These are phyloP conservation scores for Rhizopogon hawkerae DNA, from an alignment of 1,284 basidiomycete genomes.

Conservation along the genomic window DNA sequence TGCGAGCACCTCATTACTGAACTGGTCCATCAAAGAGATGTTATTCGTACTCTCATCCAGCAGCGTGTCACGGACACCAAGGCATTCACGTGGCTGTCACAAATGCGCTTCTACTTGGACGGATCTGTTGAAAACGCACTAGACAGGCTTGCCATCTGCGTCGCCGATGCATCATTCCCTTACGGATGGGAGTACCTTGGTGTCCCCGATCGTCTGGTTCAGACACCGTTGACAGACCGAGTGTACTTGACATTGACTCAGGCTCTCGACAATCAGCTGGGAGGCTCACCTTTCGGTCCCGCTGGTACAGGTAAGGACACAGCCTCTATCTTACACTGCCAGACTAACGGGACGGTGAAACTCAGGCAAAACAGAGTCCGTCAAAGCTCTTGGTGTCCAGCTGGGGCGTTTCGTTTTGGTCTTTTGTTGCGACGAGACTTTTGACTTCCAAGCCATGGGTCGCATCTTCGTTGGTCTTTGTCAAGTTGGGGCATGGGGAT, in stretches of 20 bases:
- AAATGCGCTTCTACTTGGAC: conserved; percentile 98
- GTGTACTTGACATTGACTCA: conserved; percentile 97
- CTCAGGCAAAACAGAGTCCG: conserved; percentile 94
- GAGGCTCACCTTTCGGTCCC: conserved; percentile 96
- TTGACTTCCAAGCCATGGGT: conserved; percentile 99
- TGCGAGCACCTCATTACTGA: conserved; percentile 99
- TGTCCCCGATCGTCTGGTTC: conserved; percentile 93
- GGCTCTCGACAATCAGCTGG: conserved; percentile 89
- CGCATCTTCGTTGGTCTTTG: conserved; percentile 98
- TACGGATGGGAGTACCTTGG: conserved; percentile 99
- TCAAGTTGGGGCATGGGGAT: conserved; percentile 99
- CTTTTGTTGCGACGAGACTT: conserved; percentile 99
- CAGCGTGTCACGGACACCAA: conserved; percentile 58
- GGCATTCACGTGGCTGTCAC: conserved; percentile 90
- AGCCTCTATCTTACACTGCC: not conserved
- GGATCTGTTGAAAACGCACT: conserved; percentile 63
- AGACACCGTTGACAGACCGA: conserved; percentile 96
- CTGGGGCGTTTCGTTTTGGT: conserved; percentile 97
- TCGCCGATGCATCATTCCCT: conserved; percentile 89
- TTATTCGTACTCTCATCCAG: conserved; percentile 74
- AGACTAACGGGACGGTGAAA: conserved; percentile 8
- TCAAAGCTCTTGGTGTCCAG: conserved; percentile 97
- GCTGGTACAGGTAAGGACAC: conserved; percentile 80
- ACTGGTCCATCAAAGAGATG: conserved; percentile 95
- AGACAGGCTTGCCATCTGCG: conserved; percentile 72